Evolutionary conservation across 768 basidiomycete genomes (phyloP), one percentile per base, ranked within the genome.

Genomic region (Gyrodon lividus): DNA sequence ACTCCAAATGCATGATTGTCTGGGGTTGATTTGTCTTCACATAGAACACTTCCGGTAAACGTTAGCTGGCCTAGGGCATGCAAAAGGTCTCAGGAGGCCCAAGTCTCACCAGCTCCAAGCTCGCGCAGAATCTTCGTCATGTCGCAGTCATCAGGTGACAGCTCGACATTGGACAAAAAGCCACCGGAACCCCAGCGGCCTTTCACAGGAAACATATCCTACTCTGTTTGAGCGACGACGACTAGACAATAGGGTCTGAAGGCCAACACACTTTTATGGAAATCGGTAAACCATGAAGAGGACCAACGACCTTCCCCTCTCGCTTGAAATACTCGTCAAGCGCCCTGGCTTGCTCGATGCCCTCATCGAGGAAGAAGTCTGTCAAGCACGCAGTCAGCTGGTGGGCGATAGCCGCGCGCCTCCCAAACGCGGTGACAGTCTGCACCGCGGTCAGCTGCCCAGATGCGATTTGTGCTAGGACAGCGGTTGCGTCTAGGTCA

Each of bases 381-480:
- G 71, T 71, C 10, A 78, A 48, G 51, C 73, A 77, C 39, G 60
- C 56, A 4, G 64, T 58, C 24, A 80, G 56, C 51, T 78, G 79
- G 37, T 82, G 78, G 4, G 78, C 80, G 44, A 82, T 72, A 14
- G 74, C 72, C 9, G 80, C 79, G n/a, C 81, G 67, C 60, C 78
- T 79, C 47, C 62, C 72, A 51, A 75, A 79, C 2, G 79, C 77
- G 13, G 59, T 63, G 5, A 70, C 67, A 20, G 74, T 74, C 16
- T 70, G 67, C 6, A 77, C 74, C 1, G 75, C 70, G 0, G 72
- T 68, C 24, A 70, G 62, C 46, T 66, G 35, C 9, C 68, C 65
- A 5, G 47, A 52, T 6, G 64, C 64, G 38, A 75, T 67, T 6
- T 55, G 52, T 38, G 57, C 41, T 16, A 67, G 43, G 23, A 76